Evolutionary conservation across 306 rosid species (phyloP), one percentile per base, ranked within the genome.

Genomic region (Vigna angularis): DNA sequence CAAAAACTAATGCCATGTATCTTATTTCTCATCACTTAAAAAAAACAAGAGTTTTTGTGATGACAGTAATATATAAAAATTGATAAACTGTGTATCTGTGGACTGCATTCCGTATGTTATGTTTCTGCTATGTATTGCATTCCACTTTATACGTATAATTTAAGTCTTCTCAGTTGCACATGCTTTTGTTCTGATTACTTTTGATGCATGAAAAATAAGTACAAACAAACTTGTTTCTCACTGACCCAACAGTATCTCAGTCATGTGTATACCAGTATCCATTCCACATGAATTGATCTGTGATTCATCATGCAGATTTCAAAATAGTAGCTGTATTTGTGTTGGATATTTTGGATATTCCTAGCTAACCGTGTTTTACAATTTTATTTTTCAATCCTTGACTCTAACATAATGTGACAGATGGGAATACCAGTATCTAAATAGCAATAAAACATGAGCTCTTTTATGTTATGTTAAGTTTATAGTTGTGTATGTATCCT

Each of bases 221-320:
- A 48, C 58, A 48, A 48, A 48, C 6, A 62, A 62, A 62, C 14
- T 4, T 69, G 62, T 32, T 50, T 70, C 48, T 70, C 62, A 70
- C 62, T 50, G 2, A 51, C 62, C 62, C 62, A 70, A 70, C 75
- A 70, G 42, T 51, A 51, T 51, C 75, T 70, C 32, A 26, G 59
- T 48, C 28, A 67, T 22, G 4, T 36, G 10, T 24, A 26, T 48
- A 69, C 72, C 26, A 59, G 13, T 64, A 62, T 18, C 10, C n/a
- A 28, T 9, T 68, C 40, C 22, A 68, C 3, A 57, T 68, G 73
- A 68, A 26, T 15, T 24, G 5, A 47, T 14, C 47, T 67, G 32
- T 47, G 15, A 47, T 24, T 22, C 36, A 67, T 24, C 40, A 7
- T 2, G 17, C 22, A 66, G 36, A 66, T 66, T 65, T 66, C 36